A percentile compares a stretch with the other conserved stretches of the same genome.
Conservation (phyloP, 2,329 filamentous ascomycete genomes). For the Penicillium verrucosum region DNA sequence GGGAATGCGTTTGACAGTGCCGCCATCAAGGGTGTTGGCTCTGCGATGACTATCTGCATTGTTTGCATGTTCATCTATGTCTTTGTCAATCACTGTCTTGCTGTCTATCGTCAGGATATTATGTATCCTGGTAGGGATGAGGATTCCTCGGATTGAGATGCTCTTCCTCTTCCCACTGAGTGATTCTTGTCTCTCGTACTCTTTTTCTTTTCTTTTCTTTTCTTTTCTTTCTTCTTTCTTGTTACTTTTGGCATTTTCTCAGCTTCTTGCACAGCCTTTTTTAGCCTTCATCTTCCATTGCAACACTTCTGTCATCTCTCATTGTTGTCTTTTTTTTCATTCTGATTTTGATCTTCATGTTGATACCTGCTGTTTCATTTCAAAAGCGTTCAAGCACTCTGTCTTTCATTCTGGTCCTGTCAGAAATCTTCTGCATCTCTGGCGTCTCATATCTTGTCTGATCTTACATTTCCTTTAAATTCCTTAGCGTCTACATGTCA, state of each 20-base stretch:
- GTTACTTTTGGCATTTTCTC: background rate
- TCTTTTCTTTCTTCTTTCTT: background rate
- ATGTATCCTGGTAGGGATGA: constrained; percentile 61
- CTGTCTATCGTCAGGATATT: constrained; percentile 52
- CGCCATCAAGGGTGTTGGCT: constrained; percentile 53
- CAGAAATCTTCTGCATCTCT: background rate
- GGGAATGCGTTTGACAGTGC: constrained; percentile 53
- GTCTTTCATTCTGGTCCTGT: background rate
- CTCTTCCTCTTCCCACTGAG: background rate
- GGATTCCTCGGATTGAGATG: constrained; percentile 42
- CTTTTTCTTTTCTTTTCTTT: background rate
- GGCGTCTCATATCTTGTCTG: background rate
- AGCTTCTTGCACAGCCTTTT: background rate
- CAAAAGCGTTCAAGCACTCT: constrained; percentile 9
- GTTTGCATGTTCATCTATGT: constrained; percentile 57
- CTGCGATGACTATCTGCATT: constrained; percentile 55
- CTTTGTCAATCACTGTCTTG: constrained; percentile 48
- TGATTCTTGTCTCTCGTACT: background rate
- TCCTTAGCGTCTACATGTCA: background rate
- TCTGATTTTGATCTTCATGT: background rate
- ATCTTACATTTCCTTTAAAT: background rate
- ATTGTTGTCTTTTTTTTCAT: background rate
- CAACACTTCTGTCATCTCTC: background rate
- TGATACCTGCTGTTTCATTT: background rate
- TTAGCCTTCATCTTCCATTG: background rate